Evolutionary conservation across 169 alveolate species (phyloP).

Genomic region (Theileria sp.): DNA sequence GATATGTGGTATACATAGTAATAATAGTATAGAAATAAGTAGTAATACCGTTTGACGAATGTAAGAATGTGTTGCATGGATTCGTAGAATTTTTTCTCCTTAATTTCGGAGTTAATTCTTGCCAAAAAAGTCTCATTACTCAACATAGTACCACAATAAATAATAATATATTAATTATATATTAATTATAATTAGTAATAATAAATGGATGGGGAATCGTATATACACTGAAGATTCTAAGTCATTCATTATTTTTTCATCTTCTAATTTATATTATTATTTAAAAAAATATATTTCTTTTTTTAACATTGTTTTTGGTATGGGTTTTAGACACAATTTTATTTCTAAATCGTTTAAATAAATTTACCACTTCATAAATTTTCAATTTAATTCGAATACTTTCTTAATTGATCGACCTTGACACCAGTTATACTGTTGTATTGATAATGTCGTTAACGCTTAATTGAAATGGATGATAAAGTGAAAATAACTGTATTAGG

Average conservation of each 20-base stretch:
- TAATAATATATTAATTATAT: neutral
- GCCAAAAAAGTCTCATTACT: conserved; percentile 28
- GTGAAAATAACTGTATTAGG: conserved; percentile 80
- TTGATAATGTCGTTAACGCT: neutral
- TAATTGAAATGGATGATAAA: conserved; percentile 16
- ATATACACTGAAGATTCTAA: neutral
- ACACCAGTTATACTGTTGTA: neutral
- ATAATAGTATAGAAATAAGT: neutral
- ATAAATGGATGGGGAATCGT: conserved; percentile 19
- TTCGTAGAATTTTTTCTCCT: conserved; percentile 59
- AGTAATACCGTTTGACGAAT: conserved; percentile 36
- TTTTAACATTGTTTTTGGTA: neutral
- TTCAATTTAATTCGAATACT: neutral
- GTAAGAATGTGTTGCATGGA: conserved; percentile 66
- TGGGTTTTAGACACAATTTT: neutral
- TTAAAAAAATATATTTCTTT: too few relatives aligned
- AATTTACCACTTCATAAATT: neutral
- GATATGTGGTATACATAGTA: neutral
- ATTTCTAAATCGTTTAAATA: neutral
- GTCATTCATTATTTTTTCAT: neutral
- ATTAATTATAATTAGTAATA: neutral
- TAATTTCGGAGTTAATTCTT: conserved; percentile 50
- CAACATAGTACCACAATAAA: conserved; percentile 20
- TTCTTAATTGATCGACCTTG: neutral
- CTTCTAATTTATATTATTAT: neutral